phyloP scores from a whole-genome alignment of 2,329 filamentous ascomycete species.

The Paraconiothyrium brasiliense region DNA sequence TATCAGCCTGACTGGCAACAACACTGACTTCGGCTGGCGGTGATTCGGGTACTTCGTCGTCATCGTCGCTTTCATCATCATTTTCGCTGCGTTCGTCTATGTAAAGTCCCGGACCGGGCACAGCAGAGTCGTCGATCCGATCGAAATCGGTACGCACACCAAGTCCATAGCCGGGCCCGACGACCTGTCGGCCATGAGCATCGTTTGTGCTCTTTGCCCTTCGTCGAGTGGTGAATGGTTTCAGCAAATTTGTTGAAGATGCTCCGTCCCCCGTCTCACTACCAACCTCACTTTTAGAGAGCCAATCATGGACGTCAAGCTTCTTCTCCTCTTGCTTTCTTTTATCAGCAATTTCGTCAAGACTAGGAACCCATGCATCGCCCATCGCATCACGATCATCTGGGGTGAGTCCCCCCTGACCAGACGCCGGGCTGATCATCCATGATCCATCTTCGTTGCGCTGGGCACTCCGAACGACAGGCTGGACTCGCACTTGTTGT shows the following conservation, averaged over 20 bases:
- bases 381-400: conserved; percentile 53
- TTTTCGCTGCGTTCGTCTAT: conserved; percentile 51
- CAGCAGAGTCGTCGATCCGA: conserved; percentile 48
- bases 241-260: conserved; percentile 37
- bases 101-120: conserved; percentile 62
- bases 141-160: conserved; percentile 44
- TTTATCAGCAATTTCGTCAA: conserved; percentile 61
- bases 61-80: conserved; percentile 47
- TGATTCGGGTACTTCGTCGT: conserved; percentile 40
- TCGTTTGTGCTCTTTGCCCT: conserved; percentile 60
- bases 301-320: conserved; percentile 63
- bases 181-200: conserved; percentile 33
- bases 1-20: conserved; percentile 33
- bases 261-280: conserved; percentile 57
- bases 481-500: conserved; percentile 25
- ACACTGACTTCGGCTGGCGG: conserved; percentile 48
- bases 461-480: conserved; percentile 43
- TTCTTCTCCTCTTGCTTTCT: conserved; percentile 61
- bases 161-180: conserved; percentile 38
- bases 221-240: conserved; percentile 46
- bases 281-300: conserved; percentile 56
- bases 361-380: conserved; percentile 56
- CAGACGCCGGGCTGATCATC: conserved; percentile 50
- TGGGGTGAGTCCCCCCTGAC: conserved; percentile 59
- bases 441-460: conserved; percentile 59